Evolutionary conservation across 2,329 filamentous ascomycete genomes (phyloP), one percentile per base, ranked within the genome.

Genomic region (Alternaria metachromatica): DNA sequence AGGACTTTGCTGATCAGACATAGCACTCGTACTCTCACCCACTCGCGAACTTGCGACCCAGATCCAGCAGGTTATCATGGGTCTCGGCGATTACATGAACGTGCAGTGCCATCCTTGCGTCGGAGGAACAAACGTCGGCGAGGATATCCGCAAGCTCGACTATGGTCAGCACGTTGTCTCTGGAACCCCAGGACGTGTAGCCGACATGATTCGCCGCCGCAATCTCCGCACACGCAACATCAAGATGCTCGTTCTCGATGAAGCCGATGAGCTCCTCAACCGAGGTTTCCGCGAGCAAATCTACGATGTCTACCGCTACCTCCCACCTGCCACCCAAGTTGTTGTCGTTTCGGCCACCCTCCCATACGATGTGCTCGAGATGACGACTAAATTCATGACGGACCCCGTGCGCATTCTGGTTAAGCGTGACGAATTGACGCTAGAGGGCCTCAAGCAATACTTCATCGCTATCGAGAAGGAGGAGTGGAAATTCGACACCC

Each of bases 81-180:
- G 96, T n/a, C 88, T 99, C n/a, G 96, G 96, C 70, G 96, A 99
- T 82, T 99, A 97, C 86, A 98, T 99, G 96, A 97, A 97, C 79
- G 93, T 99, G 4, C 94, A 99, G 83, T 99, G 96, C 84, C 96
- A 99, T 77, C 95, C 96, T 63, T 99, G 96, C 82, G 98, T 99
- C 76, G 96, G 96, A 72, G 96, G 96, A 64, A 99, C 96, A 71
- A 98, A 97, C 78, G 94, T 99, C 41, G 94, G 96, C 73, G 96
- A 98, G 80, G 96, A 99, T 79, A 99, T 99, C 73, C 91, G 93
- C 80, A 97, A 97, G 84, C 92, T 99, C 66, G 94, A 98, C 80
- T 96, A 98, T 76, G 96, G 96, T 68, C 96, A 97, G 81, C 96
- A 99, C 78, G 95, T 99, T 65, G 96, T 99, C 37, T 97, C 94